Evolutionary conservation across 768 basidiomycete species (phyloP), one percentile per base, ranked within the genome.

Genomic region (Hemileccinum impolitum): DNA sequence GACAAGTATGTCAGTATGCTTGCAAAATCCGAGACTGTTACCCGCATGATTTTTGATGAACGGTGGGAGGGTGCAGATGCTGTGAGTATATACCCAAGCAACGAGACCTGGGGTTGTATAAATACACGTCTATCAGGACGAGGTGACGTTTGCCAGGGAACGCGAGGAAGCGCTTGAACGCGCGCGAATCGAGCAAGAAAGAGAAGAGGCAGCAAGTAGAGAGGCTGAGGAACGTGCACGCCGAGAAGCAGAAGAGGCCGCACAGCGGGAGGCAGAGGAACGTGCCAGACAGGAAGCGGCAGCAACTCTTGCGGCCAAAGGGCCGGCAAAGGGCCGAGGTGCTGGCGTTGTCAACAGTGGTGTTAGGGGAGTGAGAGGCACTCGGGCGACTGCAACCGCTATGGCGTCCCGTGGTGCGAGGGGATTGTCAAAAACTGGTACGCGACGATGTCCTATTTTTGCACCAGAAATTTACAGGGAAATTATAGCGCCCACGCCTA

Each of bases 1-100:
- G 82, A 87, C 66, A 86, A 82, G 74, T 91, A 91, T 61, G 78
- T 87, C 37, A 70, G 68, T 36, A 79, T 88, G 40, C 70, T 91
- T 17, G 77, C 79, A 6, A 82, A 80, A 62, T 86, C 87, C 2
- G 88, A 90, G 64, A 76, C 80, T 13, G 75, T 80, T 52, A 71
- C 86, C 3, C 77, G 78, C 26, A 66, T 90, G 49, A 80, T 91
- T 15, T 82, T 90, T 52, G 88, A 91, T 61, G 84, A 88, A 52
- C 70, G 78, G 50, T 91, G 86, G 86, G 70, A 78, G 46, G 89
- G 89, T 2, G 85, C 82, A 34, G 84, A 86, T 52, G 79, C 73
- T 38, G 89, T 88, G 60, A 70, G 81, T 71, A 18, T 45, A 26
- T 39, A 42, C 6, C 23, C 30, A 14, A 21, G 35, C 23, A 18